Conservation (phyloP, 305 asterid species). For the Fraxinus angustifolia region DNA sequence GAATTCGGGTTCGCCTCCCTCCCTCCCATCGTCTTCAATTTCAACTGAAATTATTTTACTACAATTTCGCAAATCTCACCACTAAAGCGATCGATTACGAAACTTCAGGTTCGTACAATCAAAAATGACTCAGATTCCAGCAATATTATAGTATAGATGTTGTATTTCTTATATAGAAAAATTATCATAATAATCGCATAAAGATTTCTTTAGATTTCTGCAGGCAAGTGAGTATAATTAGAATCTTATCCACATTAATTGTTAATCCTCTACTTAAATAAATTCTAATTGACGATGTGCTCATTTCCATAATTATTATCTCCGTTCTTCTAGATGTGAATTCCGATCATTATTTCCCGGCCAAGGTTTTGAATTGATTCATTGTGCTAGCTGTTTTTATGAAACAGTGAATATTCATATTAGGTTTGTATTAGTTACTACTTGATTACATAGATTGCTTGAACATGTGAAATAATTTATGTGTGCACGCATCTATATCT, state of each 20-base stretch:
- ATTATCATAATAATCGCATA: not conserved
- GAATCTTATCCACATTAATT: not conserved
- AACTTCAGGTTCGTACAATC: not conserved
- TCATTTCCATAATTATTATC: not conserved
- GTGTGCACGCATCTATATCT: not conserved
- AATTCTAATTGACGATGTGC: not conserved
- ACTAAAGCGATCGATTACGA: not conserved
- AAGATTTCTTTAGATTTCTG: not conserved
- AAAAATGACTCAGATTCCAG: not conserved
- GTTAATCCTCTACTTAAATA: not conserved
- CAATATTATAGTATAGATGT: not conserved
- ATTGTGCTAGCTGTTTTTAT: slow-evolving; percentile 6
- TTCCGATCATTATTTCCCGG: slow-evolving; percentile 7
- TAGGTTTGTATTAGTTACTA: not conserved
- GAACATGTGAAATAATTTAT: not conserved
- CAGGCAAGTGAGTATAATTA: slow-evolving; percentile 17
- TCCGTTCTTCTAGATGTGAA: not conserved
- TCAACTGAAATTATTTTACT: not conserved
- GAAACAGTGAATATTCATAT: slow-evolving; percentile 17
- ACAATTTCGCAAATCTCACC: not conserved
- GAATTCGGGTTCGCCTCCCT: not conserved
- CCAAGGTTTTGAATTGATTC: not conserved
- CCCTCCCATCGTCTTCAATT: not conserved
- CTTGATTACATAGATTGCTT: not conserved
- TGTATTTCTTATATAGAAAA: not conserved